phyloP scores from a whole-genome alignment of 202 grass and related monocot genomes.

The Carex sylvatica region DNA sequence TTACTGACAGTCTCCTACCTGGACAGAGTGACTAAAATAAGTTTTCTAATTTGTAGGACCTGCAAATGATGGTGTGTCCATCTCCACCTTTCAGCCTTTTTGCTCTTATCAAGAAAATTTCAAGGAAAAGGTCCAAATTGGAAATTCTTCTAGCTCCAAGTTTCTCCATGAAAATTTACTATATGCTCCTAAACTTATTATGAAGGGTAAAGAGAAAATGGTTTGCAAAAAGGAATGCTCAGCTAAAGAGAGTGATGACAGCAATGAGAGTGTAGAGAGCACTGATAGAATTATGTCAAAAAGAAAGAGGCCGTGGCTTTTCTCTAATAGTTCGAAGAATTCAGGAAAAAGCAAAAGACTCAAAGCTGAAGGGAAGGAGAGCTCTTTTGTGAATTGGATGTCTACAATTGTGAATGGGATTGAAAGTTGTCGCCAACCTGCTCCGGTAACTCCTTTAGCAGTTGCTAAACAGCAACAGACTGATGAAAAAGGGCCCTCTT shows the following conservation, averaged over 20 bases:
- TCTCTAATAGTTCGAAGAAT: slow-evolving; percentile 28
- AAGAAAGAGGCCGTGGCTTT: slow-evolving; percentile 43
- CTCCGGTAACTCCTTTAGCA: slow-evolving; percentile 32
- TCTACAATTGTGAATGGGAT: slow-evolving; percentile 66
- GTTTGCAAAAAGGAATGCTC: slow-evolving; percentile 32
- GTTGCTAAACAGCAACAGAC: slow-evolving; percentile 47
- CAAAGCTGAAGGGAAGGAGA: slow-evolving; percentile 51
- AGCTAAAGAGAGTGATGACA: slow-evolving; percentile 49
- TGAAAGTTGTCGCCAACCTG: slow-evolving; percentile 25
- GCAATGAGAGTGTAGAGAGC: slow-evolving; percentile 86
- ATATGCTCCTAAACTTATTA: slow-evolving; percentile 33
- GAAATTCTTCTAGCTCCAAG: slow-evolving; percentile 6
- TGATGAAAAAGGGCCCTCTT: slow-evolving; percentile 31
- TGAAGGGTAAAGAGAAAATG: slow-evolving; percentile 83
- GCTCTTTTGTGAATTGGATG: slow-evolving; percentile 93
- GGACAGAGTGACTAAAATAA: background rate
- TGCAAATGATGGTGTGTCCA: slow-evolving; percentile 5
- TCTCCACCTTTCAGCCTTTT: background rate
- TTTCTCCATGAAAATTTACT: slow-evolving; percentile 3
- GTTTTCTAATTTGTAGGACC: slow-evolving; percentile 20
- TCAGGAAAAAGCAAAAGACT: slow-evolving; percentile 41
- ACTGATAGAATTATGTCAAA: slow-evolving; percentile 48
- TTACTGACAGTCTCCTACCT: background rate
- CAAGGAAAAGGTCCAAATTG: background rate
- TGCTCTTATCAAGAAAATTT: slow-evolving; percentile 11